Percentiles rank a stretch among this genome's conserved stretches.
Conservation (phyloP, 345 rosid genomes). For the Sonneratia alba region DNA sequence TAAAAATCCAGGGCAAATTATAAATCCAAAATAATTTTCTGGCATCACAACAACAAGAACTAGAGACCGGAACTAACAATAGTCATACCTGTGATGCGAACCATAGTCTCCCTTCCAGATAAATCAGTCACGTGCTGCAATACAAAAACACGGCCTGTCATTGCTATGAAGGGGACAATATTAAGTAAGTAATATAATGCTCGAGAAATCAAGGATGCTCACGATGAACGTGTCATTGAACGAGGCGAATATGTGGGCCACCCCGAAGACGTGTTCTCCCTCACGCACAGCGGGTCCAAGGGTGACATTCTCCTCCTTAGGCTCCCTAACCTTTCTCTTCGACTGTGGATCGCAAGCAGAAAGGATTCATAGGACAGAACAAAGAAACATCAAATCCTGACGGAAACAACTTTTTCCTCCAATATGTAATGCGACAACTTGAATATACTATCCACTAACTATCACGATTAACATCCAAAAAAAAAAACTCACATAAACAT, state of each 20-base stretch:
- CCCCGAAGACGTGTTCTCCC: conserved; percentile 79
- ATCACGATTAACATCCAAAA: background rate
- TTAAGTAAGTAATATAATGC: background rate
- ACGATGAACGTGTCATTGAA: conserved; percentile 93
- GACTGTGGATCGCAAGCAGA: conserved; percentile 30
- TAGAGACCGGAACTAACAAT: no score
- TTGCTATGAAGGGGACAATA: background rate
- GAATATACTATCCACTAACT: background rate
- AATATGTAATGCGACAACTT: background rate
- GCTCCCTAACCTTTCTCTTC: conserved; percentile 65
- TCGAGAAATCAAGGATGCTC: conserved; percentile 13
- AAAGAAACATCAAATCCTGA: background rate
- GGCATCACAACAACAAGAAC: background rate
- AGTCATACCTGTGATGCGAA: conserved; percentile 74
- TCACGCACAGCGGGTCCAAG: conserved; percentile 75
- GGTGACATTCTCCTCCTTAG: conserved; percentile 75
- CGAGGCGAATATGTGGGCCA: conserved; percentile 82
- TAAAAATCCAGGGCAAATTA: no score
- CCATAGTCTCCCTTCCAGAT: conserved; percentile 89
- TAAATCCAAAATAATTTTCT: background rate
- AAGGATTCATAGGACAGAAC: background rate
- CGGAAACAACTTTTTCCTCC: background rate
- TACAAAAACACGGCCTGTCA: background rate
- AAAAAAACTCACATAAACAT: background rate
- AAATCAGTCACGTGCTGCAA: conserved; percentile 85